Evolutionary conservation across 257 asterid species (phyloP), one percentile per base, ranked within the genome.

Genomic region (Cynanchum wilfordii): DNA sequence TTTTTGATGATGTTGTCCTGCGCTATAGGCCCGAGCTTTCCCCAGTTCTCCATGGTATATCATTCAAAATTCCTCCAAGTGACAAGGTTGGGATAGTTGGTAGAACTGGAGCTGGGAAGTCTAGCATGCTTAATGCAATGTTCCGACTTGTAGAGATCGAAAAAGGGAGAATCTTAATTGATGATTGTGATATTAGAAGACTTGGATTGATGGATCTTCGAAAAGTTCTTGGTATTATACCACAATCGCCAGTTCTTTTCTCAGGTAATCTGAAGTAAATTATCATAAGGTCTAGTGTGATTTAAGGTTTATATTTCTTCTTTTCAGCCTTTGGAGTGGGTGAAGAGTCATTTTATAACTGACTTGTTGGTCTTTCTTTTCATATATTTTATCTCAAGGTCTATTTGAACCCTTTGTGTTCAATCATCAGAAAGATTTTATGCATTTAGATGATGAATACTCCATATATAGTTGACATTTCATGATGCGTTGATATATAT

Each of bases 21-120:
- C 85, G 99, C 49, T 94, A 94, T 79, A 87, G 99, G 84, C 97
- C 97, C 1, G 99, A 88, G 79, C 97, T 94, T 75, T 97, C 99
- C 57, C 96, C 96, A 33, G 99, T 94, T 63, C 85, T 94, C 60
- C 97, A 88, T 79, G 97, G 95, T 71, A 82, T 94, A 82, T 88
- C 97, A 52, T 94, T 91, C 82, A 80, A 72, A 16, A 88, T 94
- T 75, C 84, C 96, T 76, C 93, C 97, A 0, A 88, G 92, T 70
- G 97, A 91, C 73, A 94, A 91, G 85, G 97, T 94, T 47, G 99
- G 99, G 65, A 90, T 94, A 65, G 97, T 91, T 72, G 99, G 99
- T 62, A 86, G 99, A 82, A 94, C 99, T 6, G 99, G 99, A 30
- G 99, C 99, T 16, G 99, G 99, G 73, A 94, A 94, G 75, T 94